A percentile compares a stretch with the other conserved stretches of the same genome.
Evolutionary conservation across 805 yeast genomes (phyloP).

Genomic region (Cyberlindnera suaveolens): DNA sequence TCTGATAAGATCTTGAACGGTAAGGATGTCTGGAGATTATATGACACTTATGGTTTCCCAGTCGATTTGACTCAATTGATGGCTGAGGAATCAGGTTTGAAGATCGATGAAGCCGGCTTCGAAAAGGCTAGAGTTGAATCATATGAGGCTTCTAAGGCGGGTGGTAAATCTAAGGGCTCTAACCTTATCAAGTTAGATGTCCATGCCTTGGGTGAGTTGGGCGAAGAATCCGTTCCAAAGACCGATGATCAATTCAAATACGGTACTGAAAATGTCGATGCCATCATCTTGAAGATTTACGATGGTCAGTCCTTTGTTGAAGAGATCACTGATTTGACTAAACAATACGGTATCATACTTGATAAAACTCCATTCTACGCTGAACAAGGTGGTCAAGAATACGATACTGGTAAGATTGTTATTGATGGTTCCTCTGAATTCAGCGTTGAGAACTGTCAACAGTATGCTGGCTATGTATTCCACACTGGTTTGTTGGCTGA

Average conservation of each 20-base stretch:
- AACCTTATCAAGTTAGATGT: slow-evolving; percentile 79
- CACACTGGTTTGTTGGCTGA: slow-evolving; percentile 86
- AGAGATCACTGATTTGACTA: slow-evolving; percentile 36
- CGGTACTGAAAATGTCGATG: slow-evolving; percentile 59
- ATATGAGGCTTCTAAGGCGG: slow-evolving; percentile 91
- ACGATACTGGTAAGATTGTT: slow-evolving; percentile 88
- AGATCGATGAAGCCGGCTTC: slow-evolving; percentile 87
- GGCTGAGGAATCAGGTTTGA: slow-evolving; percentile 97
- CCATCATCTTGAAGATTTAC: slow-evolving; percentile 67
- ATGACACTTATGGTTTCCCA: slow-evolving; percentile 98
- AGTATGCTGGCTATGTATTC: slow-evolving; percentile 89
- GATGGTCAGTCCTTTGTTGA: slow-evolving; percentile 59
- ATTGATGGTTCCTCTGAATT: slow-evolving; percentile 86
- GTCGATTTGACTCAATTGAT: slow-evolving; percentile 94
- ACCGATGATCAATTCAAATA: slow-evolving; percentile 84
- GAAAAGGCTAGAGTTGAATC: slow-evolving; percentile 87
- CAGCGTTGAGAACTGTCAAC: slow-evolving; percentile 86
- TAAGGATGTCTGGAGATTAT: slow-evolving; percentile 95
- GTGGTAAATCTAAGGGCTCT: slow-evolving; percentile 55
- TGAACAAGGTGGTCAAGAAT: slow-evolving; percentile 99
- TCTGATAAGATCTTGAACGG: slow-evolving; percentile 77
- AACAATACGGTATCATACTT: slow-evolving; percentile 72
- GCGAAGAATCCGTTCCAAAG: slow-evolving; percentile 56
- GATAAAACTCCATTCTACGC: slow-evolving; percentile 95
- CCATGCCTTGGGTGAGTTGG: slow-evolving; percentile 75